Evolutionary conservation across 345 rosid genomes (phyloP).

Genomic region (Cardamine resedifolia): DNA sequence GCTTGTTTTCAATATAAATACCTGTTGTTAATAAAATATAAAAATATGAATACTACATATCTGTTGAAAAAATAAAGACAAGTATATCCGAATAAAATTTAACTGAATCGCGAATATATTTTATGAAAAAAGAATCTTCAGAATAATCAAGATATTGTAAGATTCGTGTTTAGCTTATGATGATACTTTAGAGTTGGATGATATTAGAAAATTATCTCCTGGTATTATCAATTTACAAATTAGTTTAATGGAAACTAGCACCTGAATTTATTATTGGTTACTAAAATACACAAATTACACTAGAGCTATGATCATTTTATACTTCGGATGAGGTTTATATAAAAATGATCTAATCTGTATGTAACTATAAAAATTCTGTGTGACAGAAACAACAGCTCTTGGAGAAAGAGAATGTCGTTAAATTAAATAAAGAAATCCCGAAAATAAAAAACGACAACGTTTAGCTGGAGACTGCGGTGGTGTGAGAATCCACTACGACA

Average conservation of each 20-base stretch:
- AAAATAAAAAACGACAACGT: background rate
- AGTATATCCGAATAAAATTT: background rate
- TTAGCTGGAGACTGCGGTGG: background rate
- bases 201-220: slow-evolving; percentile 12
- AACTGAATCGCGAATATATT: background rate
- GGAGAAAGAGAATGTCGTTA: slow-evolving; percentile 25
- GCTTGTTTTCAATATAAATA: background rate
- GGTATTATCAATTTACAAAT: background rate
- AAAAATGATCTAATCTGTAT: background rate
- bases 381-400: background rate
- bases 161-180: slow-evolving; percentile 5
- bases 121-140: background rate
- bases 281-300: background rate
- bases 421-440: background rate
- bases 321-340: background rate
- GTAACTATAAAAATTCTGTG: background rate
- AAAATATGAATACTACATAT: background rate
- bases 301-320: background rate
- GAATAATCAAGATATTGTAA: background rate
- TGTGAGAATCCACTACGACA: slow-evolving; percentile 3
- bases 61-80: too few relatives aligned
- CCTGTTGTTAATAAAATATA: background rate
- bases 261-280: background rate
- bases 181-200: background rate
- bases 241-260: background rate